Conservation (phyloP, 2,329 filamentous ascomycete species). For the Pleoardoris graminearum region DNA sequence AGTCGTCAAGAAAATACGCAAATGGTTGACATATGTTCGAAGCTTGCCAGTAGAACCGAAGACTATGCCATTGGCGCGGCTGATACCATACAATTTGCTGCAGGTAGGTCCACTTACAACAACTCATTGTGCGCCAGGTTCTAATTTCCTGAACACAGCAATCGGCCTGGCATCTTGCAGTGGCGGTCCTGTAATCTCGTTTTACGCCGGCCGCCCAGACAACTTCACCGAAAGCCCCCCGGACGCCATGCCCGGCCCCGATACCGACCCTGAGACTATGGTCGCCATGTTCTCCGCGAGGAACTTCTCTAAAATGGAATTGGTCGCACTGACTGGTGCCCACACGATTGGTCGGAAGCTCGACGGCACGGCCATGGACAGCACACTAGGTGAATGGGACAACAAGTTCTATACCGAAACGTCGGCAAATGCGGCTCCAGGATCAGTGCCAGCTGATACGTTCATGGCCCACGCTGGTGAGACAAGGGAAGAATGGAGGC, state of each 20-base stretch:
- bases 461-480: conserved; percentile 6
- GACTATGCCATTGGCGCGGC: conserved; percentile 32
- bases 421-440: conserved; percentile 12
- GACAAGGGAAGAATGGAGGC: conserved; percentile 2
- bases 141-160: background rate
- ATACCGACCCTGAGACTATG: conserved; percentile 9
- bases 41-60: conserved; percentile 40
- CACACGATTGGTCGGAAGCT: conserved; percentile 23
- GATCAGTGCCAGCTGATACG: conserved; percentile 2
- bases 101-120: conserved; percentile 2
- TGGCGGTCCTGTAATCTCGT: conserved; percentile 6
- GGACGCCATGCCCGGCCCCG: conserved; percentile 9
- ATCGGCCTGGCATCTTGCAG: conserved; percentile 13
- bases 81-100: conserved; percentile 19
- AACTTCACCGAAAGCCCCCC: background rate
- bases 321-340: conserved; percentile 28
- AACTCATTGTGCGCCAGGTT: no score
- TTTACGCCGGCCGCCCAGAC: conserved; percentile 16
- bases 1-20: conserved; percentile 45
- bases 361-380: conserved; percentile 21
- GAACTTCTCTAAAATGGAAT: conserved; percentile 22
- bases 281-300: conserved; percentile 21
- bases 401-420: conserved; percentile 26
- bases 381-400: conserved; percentile 26
- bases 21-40: conserved; percentile 45